These are phyloP conservation scores for Anethum foeniculum DNA, from an alignment of 140 eudicot species.

Conservation along the genomic window DNA sequence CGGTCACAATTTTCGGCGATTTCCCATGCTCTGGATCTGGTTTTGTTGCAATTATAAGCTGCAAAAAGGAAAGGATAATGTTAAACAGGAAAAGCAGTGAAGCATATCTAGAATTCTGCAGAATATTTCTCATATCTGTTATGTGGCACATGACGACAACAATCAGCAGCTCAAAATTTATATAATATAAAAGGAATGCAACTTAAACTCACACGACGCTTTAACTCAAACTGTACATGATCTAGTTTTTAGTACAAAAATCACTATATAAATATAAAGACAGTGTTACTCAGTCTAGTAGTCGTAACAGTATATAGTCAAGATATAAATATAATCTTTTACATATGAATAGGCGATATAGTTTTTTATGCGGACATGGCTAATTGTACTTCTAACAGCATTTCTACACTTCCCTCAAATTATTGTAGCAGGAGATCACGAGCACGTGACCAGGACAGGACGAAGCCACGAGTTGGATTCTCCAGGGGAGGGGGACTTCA, in stretches of 20 bases:
- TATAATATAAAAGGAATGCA: not conserved
- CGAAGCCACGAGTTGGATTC: too few relatives aligned
- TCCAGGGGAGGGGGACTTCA: not conserved
- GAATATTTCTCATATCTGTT: not conserved
- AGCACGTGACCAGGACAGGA: not conserved
- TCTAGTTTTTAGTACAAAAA: not conserved
- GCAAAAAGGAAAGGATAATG: conserved; percentile 21
- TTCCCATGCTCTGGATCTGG: conserved; percentile 51
- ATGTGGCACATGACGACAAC: not conserved
- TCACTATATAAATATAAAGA: not conserved
- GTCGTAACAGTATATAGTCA: not conserved
- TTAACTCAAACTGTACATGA: not conserved
- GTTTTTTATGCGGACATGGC: not conserved
- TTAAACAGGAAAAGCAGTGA: not conserved
- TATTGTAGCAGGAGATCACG: too few relatives aligned
- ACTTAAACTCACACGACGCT: not conserved
- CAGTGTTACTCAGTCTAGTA: not conserved
- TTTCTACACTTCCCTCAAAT: too few relatives aligned
- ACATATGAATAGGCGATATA: not conserved
- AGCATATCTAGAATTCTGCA: not conserved
- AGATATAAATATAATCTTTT: too few relatives aligned
- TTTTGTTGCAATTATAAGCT: conserved; percentile 82
- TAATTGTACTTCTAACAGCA: too few relatives aligned
- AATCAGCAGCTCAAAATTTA: not conserved
- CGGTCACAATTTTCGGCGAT: conserved; percentile 69